These are phyloP conservation scores for Daldinia loculata DNA, from an alignment of 495 filamentous ascomycete genomes.

Conservation along the genomic window DNA sequence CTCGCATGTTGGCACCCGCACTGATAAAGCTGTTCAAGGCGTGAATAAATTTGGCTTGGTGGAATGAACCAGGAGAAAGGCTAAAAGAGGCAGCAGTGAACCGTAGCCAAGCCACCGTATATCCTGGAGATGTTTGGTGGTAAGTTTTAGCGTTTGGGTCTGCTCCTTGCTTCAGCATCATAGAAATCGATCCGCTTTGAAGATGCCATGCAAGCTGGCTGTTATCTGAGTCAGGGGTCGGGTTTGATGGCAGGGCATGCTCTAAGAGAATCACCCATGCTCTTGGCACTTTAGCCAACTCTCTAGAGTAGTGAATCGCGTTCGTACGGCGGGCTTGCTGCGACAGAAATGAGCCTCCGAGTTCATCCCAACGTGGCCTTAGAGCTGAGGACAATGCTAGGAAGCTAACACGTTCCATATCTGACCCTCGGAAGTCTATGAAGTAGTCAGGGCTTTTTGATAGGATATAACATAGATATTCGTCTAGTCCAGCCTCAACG, in stretches of 20 bases:
- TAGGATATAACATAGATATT: not conserved
- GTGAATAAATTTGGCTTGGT: not conserved
- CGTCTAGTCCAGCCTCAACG: not conserved
- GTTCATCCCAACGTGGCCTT: not conserved
- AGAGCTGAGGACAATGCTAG: not conserved
- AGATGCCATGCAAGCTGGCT: not conserved
- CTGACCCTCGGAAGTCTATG: not conserved
- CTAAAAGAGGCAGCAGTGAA: not conserved
- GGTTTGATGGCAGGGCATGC: not conserved
- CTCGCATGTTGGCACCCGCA: not conserved
- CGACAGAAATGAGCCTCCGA: not conserved
- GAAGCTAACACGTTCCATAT: not conserved
- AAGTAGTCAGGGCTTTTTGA: not conserved
- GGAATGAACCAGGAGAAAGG: not conserved
- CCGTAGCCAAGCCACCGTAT: not conserved
- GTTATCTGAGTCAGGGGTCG: not conserved
- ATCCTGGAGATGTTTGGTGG: not conserved
- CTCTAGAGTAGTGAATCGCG: not conserved
- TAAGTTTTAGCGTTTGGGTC: not conserved
- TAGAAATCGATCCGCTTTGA: not conserved
- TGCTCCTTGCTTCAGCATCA: not conserved
- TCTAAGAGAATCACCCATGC: not conserved
- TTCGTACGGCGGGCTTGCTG: not conserved
- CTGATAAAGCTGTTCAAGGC: not conserved
- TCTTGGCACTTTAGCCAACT: not conserved